phyloP scores from a whole-genome alignment of 345 rosid genomes.

The Arabidopsis thaliana region DNA sequence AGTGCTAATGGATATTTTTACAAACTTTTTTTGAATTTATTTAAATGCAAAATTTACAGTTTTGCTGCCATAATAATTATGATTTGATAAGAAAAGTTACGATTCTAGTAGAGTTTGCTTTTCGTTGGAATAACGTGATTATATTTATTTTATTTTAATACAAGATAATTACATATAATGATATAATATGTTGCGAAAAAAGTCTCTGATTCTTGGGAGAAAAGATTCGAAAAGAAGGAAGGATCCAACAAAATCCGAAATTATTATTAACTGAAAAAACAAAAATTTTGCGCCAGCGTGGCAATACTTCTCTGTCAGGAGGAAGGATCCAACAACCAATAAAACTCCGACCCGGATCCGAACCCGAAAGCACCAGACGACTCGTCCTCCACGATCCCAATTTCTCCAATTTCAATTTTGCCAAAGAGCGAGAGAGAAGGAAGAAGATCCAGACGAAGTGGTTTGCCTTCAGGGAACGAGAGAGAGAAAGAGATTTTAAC shows the following conservation, averaged over 20 bases:
- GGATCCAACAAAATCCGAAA: not conserved
- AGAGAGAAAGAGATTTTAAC: constrained; percentile 7
- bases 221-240: too few species aligned
- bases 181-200: not conserved
- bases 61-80: not conserved
- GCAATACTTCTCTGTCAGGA: constrained; percentile 8
- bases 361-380: constrained; percentile 42
- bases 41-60: not conserved
- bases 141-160: too few species aligned
- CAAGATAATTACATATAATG: not conserved
- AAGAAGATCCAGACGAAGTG: constrained; percentile 41
- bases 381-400: constrained; percentile 42
- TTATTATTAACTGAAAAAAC: too few species aligned
- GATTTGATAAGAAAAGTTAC: too few species aligned
- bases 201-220: not conserved
- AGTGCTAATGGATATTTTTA: not conserved
- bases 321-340: constrained; percentile 34
- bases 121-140: too few species aligned
- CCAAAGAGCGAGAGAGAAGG: constrained; percentile 33
- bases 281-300: constrained; percentile 5
- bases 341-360: constrained; percentile 28
- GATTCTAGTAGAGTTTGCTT: not conserved
- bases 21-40: not conserved
- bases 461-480: not conserved
- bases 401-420: constrained; percentile 35